These are phyloP conservation scores for Amyloporia xantha DNA, from an alignment of 768 basidiomycete genomes.

Conservation along the genomic window DNA sequence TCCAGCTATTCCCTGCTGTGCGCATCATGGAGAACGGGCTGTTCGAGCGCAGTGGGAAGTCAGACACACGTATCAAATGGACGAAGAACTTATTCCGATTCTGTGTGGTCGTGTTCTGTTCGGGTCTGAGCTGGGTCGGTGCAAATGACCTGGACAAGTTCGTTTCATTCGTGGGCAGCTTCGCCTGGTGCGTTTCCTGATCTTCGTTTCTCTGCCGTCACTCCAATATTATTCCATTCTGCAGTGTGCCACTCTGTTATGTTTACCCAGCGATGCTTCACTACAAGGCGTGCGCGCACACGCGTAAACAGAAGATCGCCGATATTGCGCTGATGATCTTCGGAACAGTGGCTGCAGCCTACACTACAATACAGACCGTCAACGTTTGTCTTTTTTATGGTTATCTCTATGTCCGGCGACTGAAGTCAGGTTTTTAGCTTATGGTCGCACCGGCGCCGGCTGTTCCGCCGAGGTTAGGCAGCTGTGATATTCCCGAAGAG, in stretches of 20 bases:
- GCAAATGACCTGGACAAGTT: constrained; percentile 93
- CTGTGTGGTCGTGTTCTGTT: constrained; percentile 68
- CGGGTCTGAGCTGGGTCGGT: constrained; percentile 75
- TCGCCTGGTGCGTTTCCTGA: constrained; percentile 68
- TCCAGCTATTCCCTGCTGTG: constrained; percentile 97
- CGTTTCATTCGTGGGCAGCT: constrained; percentile 87
- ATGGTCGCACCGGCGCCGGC: constrained; percentile 47
- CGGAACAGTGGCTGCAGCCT: constrained; percentile 63
- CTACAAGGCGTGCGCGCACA: constrained; percentile 78
- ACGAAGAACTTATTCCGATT: constrained; percentile 89
- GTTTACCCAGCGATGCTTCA: constrained; percentile 93
- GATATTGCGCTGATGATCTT: constrained; percentile 76
- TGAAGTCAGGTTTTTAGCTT: constrained; percentile 34
- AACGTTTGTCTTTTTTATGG: constrained; percentile 34
- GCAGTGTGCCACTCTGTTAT: constrained; percentile 87
- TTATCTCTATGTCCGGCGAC: neutral
- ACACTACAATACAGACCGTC: constrained; percentile 78
- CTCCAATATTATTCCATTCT: neutral
- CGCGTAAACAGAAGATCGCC: constrained; percentile 51
- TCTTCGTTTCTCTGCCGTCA: no score
- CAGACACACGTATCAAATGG: constrained; percentile 82
- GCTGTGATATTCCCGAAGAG: constrained; percentile 12
- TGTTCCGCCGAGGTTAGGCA: constrained; percentile 27
- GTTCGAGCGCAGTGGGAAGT: constrained; percentile 85
- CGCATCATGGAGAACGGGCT: constrained; percentile 96